Conservation (phyloP, 306 rosid genomes). For the Quercus agrifolia region DNA sequence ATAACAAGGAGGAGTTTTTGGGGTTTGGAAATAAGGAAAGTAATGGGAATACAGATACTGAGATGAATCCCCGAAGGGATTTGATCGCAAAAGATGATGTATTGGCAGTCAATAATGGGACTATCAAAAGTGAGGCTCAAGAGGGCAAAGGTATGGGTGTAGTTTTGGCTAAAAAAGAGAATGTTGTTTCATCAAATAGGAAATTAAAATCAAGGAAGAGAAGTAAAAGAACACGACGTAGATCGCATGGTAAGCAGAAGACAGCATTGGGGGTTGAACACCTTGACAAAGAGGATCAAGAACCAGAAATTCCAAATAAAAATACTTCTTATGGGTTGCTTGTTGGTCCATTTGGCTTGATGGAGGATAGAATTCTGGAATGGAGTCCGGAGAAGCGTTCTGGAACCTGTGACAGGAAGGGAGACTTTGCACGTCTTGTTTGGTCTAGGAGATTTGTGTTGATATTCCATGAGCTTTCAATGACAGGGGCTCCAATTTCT, state of each 20-base stretch:
- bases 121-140: slow-evolving; percentile 22
- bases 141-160: slow-evolving; percentile 35
- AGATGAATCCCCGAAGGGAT: slow-evolving; percentile 37
- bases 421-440: slow-evolving; percentile 67
- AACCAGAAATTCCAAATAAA: slow-evolving; percentile 53
- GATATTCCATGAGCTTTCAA: slow-evolving; percentile 89
- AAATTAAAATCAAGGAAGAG: slow-evolving; percentile 47
- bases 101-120: slow-evolving; percentile 32
- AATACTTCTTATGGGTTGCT: slow-evolving; percentile 78
- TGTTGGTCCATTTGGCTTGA: slow-evolving; percentile 81
- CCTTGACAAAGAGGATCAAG: slow-evolving; percentile 49
- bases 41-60: slow-evolving; percentile 29
- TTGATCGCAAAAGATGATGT: slow-evolving; percentile 28
- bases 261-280: slow-evolving; percentile 28
- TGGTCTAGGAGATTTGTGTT: slow-evolving; percentile 75
- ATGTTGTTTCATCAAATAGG: slow-evolving; percentile 35
- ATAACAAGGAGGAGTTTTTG: slow-evolving; percentile 51
- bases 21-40: slow-evolving; percentile 53
- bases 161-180: slow-evolving; percentile 46
- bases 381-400: slow-evolving; percentile 64
- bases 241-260: slow-evolving; percentile 48
- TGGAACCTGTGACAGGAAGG: slow-evolving; percentile 66
- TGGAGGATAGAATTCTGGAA: slow-evolving; percentile 65
- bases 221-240: slow-evolving; percentile 33
- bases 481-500: slow-evolving; percentile 95